Conservation (phyloP, 495 filamentous ascomycete genomes). For the Lentithecium fluviatile region DNA sequence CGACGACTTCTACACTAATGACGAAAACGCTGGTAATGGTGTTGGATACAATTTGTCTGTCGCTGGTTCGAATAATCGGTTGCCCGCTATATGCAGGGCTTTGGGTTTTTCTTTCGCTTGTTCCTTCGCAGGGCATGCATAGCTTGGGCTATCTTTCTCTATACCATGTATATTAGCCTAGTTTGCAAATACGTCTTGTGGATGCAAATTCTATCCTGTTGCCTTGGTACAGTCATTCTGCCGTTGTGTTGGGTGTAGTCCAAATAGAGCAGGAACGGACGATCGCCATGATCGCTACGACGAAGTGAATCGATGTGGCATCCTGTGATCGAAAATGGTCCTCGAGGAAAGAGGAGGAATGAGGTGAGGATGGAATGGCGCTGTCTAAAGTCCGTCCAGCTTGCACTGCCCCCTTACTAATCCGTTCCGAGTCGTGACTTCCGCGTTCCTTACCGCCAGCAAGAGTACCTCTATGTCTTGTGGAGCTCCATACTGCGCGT, state of each 20-base stretch:
- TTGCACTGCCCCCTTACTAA: constrained; percentile 34
- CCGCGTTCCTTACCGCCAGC: not conserved
- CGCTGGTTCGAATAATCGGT: constrained; percentile 17
- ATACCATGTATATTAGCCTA: constrained; percentile 21
- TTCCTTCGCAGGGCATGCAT: not conserved
- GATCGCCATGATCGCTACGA: not conserved
- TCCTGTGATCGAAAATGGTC: not conserved
- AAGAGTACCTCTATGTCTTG: constrained; percentile 19
- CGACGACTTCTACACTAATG: constrained; percentile 15
- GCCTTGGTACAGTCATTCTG: no score
- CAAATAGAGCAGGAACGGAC: not conserved
- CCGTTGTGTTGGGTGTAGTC: not conserved
- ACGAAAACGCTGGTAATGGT: not conserved
- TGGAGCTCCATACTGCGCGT: not conserved
- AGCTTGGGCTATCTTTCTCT: constrained; percentile 15
- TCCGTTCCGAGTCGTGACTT: not conserved
- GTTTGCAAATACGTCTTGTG: not conserved
- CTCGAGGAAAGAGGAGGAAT: not conserved
- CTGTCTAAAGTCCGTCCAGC: not conserved
- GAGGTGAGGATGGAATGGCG: constrained; percentile 3
- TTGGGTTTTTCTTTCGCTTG: not conserved
- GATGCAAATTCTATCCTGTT: not conserved
- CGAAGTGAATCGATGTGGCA: not conserved
- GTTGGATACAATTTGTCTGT: constrained; percentile 9
- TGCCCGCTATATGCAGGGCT: constrained; percentile 7